Percentiles rank a stretch among this genome's conserved stretches.
phyloP scores from a whole-genome alignment of 768 basidiomycete species.

The Pleurotus platypus region DNA sequence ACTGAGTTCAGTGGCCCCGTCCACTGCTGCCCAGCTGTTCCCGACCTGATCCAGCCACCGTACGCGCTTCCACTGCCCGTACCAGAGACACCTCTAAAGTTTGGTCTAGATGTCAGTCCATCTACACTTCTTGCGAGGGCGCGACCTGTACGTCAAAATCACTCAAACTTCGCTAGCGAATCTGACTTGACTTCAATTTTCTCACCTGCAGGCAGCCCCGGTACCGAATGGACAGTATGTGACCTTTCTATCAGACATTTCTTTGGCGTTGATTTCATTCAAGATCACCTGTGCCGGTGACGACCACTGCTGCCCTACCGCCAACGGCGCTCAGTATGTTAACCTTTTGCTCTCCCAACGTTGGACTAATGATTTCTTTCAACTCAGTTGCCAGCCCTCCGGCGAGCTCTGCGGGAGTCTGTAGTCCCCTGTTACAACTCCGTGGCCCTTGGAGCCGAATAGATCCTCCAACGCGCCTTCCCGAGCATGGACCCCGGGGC shows the following conservation, averaged over 20 bases:
- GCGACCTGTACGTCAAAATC: constrained; percentile 1
- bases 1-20: constrained; percentile 1
- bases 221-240: constrained; percentile 5
- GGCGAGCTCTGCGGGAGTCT: constrained; percentile 7
- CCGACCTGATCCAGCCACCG: not conserved
- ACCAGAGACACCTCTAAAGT: not conserved
- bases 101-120: not conserved
- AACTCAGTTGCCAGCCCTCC: constrained; percentile 1
- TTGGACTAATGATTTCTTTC: not conserved
- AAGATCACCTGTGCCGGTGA: not conserved
- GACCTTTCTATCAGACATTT: not conserved
- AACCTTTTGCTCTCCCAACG: not conserved
- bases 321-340: constrained; percentile 3
- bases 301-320: constrained; percentile 3
- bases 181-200: not conserved
- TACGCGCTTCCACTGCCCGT: not conserved
- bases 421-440: too few species aligned
- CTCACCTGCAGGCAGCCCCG: not conserved
- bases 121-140: constrained; percentile 1
- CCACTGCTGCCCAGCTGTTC: constrained; percentile 2
- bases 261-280: not conserved
- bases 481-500: too few species aligned
- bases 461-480: too few species aligned
- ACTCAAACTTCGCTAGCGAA: not conserved
- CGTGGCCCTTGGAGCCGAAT: too few species aligned